A percentile compares a stretch with the other conserved stretches of the same genome.
phyloP scores from a whole-genome alignment of 1,284 basidiomycete species.

The Trametes polyzona region DNA sequence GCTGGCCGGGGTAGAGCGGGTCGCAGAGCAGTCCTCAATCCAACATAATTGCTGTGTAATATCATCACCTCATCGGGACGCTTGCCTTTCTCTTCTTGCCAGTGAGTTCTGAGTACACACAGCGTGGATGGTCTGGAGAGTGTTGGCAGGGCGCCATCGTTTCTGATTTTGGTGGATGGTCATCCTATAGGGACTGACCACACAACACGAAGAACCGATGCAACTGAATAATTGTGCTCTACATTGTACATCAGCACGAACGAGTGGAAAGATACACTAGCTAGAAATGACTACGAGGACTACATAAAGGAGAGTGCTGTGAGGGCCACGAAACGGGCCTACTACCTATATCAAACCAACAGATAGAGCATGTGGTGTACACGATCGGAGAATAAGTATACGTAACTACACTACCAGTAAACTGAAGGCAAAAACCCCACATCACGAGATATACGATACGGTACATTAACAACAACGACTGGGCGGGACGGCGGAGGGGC shows the following conservation, averaged over 20 bases:
- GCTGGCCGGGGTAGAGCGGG: background rate
- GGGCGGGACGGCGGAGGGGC: background rate
- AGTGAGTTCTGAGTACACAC: background rate
- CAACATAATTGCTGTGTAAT: constrained; percentile 21
- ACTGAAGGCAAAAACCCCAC: no score
- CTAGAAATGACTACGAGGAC: background rate
- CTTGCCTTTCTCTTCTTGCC: background rate
- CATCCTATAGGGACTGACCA: no score
- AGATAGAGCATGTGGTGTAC: no score
- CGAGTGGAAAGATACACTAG: constrained; percentile 3
- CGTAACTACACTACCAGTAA: background rate
- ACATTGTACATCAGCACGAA: background rate
- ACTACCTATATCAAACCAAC: background rate
- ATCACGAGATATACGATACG: no score
- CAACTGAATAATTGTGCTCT: background rate
- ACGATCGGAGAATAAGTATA: background rate
- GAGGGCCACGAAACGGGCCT: background rate
- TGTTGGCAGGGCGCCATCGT: no score
- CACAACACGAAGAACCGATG: background rate
- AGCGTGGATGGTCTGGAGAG: no score
- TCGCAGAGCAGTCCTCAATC: constrained; percentile 16
- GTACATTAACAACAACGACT: no score
- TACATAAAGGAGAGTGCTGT: constrained; percentile 4
- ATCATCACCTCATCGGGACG: constrained; percentile 4
- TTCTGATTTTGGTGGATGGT: no score